Percentiles rank a stretch among this genome's conserved stretches.
phyloP scores from a whole-genome alignment of 2,329 filamentous ascomycete species.

The Endothia cerciana region DNA sequence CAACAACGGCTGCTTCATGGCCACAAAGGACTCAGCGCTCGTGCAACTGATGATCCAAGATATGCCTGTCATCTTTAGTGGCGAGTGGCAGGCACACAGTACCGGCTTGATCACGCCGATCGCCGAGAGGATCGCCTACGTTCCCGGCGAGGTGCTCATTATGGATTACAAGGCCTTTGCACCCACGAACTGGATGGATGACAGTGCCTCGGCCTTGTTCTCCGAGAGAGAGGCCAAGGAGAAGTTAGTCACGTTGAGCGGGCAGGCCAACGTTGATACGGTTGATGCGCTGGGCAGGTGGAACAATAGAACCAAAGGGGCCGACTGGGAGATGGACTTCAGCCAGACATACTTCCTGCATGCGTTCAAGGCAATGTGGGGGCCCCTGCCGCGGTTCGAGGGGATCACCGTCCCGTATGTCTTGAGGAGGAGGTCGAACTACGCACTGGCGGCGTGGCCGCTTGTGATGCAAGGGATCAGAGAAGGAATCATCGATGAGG shows the following conservation, averaged over 20 bases:
- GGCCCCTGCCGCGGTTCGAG: conserved; percentile 22
- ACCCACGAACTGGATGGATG: conserved; percentile 33
- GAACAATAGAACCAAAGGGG: background rate
- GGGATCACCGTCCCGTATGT: conserved; percentile 18
- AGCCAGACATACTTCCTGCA: conserved; percentile 31
- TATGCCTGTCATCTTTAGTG: conserved; percentile 33
- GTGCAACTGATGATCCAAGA: conserved; percentile 30
- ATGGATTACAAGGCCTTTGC: conserved; percentile 34
- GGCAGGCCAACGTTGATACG: conserved; percentile 11
- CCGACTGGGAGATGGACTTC: conserved; percentile 27
- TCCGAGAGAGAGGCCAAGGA: conserved; percentile 10
- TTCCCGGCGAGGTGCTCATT: conserved; percentile 35
- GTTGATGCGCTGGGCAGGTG: conserved; percentile 12
- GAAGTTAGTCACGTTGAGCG: background rate
- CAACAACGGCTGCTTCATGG: conserved; percentile 26
- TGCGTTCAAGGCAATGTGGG: conserved; percentile 25
- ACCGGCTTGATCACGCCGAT: conserved; percentile 35
- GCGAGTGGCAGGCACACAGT: conserved; percentile 33
- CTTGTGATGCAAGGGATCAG: conserved; percentile 31
- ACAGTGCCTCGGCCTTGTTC: conserved; percentile 14
- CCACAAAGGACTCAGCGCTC: conserved; percentile 29
- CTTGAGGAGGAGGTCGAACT: conserved; percentile 20
- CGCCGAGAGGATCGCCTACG: conserved; percentile 31
- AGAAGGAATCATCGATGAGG: conserved; percentile 22
- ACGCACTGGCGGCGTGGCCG: conserved; percentile 33